Conservation (phyloP, 2,329 filamentous ascomycete genomes). For the Nectriaceae sp. region DNA sequence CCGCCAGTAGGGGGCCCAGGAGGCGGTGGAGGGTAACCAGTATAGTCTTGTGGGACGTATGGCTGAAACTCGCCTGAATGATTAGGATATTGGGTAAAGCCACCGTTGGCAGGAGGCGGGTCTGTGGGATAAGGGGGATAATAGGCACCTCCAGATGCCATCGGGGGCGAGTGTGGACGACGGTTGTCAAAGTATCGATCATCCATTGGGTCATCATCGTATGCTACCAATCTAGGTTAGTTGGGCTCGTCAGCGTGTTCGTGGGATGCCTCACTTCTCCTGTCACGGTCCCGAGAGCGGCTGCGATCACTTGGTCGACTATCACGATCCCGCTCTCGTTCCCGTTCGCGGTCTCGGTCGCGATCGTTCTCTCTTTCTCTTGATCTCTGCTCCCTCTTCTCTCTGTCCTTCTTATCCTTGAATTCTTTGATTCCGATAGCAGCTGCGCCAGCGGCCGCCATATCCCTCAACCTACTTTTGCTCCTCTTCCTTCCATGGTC, state of each 20-base stretch:
- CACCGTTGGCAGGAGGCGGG: constrained; percentile 23
- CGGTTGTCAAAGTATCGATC: constrained; percentile 39
- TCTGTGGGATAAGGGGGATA: constrained; percentile 45
- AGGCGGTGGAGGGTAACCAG: constrained; percentile 40
- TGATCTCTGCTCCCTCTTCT: constrained; percentile 37
- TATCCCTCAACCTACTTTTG: constrained; percentile 54
- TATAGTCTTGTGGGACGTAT: constrained; percentile 47
- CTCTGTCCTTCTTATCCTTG: constrained; percentile 44
- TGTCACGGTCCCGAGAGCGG: constrained; percentile 32
- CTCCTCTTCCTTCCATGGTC: constrained; percentile 48
- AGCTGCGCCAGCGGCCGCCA: constrained; percentile 61
- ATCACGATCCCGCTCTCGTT: constrained; percentile 17
- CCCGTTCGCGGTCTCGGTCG: constrained; percentile 22
- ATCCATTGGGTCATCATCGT: constrained; percentile 29
- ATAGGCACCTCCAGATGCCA: constrained; percentile 53
- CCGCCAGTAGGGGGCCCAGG: constrained; percentile 18
- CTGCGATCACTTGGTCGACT: not conserved
- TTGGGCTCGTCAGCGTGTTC: constrained; percentile 3
- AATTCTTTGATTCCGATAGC: constrained; percentile 65
- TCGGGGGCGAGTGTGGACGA: constrained; percentile 48
- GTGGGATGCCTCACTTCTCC: constrained; percentile 28
- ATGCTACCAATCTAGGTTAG: constrained; percentile 17
- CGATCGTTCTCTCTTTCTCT: constrained; percentile 32
- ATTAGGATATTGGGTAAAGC: constrained; percentile 41
- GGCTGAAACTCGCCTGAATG: constrained; percentile 38